Base-by-base conservation (phyloP, 805 yeast genomes). In the Candida chilensis region DNA sequence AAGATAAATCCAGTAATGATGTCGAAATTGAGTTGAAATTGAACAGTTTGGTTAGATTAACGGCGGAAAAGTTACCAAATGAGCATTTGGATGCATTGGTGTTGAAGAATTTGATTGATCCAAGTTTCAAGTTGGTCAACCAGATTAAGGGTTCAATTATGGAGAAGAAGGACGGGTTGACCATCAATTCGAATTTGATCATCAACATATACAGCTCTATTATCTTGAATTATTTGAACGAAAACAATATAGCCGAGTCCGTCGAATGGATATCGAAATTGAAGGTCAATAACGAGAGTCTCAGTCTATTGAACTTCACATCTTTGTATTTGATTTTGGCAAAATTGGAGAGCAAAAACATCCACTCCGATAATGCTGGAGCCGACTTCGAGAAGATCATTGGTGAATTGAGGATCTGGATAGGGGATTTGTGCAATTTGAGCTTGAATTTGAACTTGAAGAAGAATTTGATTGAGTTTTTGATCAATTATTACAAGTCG, bases 281-380 rank as follows among this genome's bases (percentile, higher is more conserved):
- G 17, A 41, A 47, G 24, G 20, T 44, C 4, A 29, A 31, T 13
- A 28, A 38, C 13, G 29, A 38, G 15, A 27, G 36, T 16, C 37
- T 47, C 37, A 17, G 34, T 5, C 26, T 52, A 6, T 29, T 52
- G 17, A 57, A 58, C 2, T 52, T 52, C 34, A 47, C 57, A 6
- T 45, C 57, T 3, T 32, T 52, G 17, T 48, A 44, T 32, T 38
- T 48, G 12, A 39, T 48, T 17, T 27, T 43, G 10, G 37, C 41
- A 14, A 24, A 32, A 3, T 16, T 39, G 15, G 36, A 48, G 39
- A 41, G 40, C 10, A 36, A 40, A n/a, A n/a, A n/a, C n/a, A n/a
- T n/a, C n/a, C n/a, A n/a, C n/a, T n/a, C n/a, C n/a, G n/a, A n/a
- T n/a, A n/a, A n/a, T n/a, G n/a, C n/a, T n/a, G n/a, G n/a, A n/a